Base-by-base conservation (phyloP, 2,329 filamentous ascomycete species). In the Exophiala xenobiotica region DNA sequence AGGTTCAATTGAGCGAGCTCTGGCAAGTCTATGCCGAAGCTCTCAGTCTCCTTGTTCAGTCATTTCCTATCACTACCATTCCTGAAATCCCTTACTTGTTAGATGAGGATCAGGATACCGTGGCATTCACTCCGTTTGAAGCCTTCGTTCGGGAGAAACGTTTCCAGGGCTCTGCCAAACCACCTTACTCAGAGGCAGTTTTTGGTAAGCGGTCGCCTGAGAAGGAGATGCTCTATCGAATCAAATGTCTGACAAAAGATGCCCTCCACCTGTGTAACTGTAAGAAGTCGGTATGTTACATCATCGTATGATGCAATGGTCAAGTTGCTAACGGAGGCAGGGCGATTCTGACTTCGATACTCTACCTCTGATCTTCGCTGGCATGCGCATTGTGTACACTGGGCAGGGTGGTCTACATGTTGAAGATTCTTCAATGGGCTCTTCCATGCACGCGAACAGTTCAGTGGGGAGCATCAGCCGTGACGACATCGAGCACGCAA, bases 1-100 rank as follows among this genome's bases (percentile, higher is more conserved):
- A 75, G 19, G 72, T 79, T 3, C 75, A 82, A 53, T 78, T 83
- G 29, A 77, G 78, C 53, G 76, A 81, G 53, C 74, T 87, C 54
- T 87, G 83, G 83, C 81, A 79, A 56, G 77, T 78, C 0, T 87
- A 87, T 61, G 80, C 82, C n/a, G 76, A 75, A 33, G 79, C 80
- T 0, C 66, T 87, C 44, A 85, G 81, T 31, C 70, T 81, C 9
- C 68, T 87, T 22, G 76, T 76, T 6, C 77, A 77, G 2, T 78
- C 75, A 14, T 87, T 86, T 58, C 76, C 82, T 16, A 74, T 81
- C 23, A 70, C 75, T 41, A 71, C 77, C 35, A 72, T 87, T 23
- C 74, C 78, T 2, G 70, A 75, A 31, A 68, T 85, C 22, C 71
- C 75, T 9, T 87, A 88, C 64, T 72, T 88, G 61, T 72, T 88